These are phyloP conservation scores for Theileria luwenshuni DNA, from an alignment of 169 alveolate genomes.

Conservation along the genomic window DNA sequence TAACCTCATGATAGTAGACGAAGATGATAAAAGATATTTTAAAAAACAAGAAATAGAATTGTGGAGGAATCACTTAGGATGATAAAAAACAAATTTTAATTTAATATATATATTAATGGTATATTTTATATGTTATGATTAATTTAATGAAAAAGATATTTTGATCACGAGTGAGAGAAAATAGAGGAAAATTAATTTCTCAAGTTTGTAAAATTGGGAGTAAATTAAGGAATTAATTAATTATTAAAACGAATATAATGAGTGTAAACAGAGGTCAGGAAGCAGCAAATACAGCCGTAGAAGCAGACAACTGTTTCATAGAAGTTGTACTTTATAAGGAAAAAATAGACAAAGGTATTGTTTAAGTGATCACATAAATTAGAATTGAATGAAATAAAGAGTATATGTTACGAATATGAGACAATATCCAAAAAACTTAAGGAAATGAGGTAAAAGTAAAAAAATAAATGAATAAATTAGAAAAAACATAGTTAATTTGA, in stretches of 20 bases:
- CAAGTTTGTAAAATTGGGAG: no score
- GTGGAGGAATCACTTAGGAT: conserved; percentile 94
- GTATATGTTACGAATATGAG: background rate
- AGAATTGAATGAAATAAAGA: conserved; percentile 15
- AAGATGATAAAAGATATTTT: conserved; percentile 95
- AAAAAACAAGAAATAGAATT: conserved; percentile 96
- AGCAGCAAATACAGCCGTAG: no score
- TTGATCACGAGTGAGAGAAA: background rate
- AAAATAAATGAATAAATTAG: background rate
- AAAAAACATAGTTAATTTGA: conserved; percentile 1
- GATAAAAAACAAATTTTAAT: conserved; percentile 2
- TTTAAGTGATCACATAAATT: background rate
- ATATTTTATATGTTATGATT: background rate
- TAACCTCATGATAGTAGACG: conserved; percentile 97
- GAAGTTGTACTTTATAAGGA: conserved; percentile 2
- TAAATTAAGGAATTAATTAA: no score
- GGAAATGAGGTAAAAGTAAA: conserved; percentile 1
- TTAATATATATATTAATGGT: background rate
- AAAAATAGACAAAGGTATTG: conserved; percentile 1
- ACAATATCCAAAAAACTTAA: background rate
- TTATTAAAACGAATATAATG: no score
- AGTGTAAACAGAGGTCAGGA: no score
- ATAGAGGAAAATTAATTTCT: background rate
- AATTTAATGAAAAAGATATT: background rate
- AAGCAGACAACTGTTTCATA: background rate